A percentile compares a stretch with the other conserved stretches of the same genome.
Conservation (phyloP, 257 asterid genomes). For the Nicotiana paniculata region DNA sequence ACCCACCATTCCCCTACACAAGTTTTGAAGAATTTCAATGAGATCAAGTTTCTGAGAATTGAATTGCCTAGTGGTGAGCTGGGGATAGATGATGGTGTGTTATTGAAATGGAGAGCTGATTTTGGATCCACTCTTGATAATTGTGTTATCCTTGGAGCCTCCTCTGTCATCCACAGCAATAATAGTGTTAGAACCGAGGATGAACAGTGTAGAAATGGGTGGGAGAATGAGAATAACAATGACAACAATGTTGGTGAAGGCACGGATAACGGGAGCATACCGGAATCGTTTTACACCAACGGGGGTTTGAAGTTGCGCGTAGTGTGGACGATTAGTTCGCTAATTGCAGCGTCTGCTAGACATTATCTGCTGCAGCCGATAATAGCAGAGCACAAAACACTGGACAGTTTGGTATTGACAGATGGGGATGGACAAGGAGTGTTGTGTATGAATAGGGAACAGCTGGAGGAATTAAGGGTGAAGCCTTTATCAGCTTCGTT, state of each 20-base stretch:
- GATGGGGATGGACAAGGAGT: conserved; percentile 72
- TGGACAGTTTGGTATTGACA: conserved; percentile 50
- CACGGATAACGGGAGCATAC: conserved; percentile 52
- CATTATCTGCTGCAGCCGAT: conserved; percentile 71
- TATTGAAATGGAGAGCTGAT: conserved; percentile 71
- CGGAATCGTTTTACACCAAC: conserved; percentile 63
- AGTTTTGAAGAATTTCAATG: conserved; percentile 62
- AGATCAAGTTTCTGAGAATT: conserved; percentile 44
- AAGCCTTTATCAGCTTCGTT: conserved; percentile 64
- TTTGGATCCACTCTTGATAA: conserved; percentile 69
- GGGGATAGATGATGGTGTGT: conserved; percentile 60
- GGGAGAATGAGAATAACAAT: neutral
- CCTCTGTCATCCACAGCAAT: conserved; percentile 30
- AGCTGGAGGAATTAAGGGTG: conserved; percentile 68
- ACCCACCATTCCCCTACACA: conserved; percentile 77
- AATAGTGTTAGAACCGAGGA: neutral
- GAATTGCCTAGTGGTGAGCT: conserved; percentile 67
- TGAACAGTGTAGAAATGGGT: neutral
- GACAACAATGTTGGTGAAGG: conserved; percentile 1
- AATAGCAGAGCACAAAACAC: conserved; percentile 56
- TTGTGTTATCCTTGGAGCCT: conserved; percentile 75
- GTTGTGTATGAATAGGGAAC: conserved; percentile 57
- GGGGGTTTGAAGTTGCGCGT: conserved; percentile 70
- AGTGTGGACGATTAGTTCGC: conserved; percentile 73
- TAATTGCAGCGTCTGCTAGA: conserved; percentile 73